A percentile compares a stretch with the other conserved stretches of the same genome.
Evolutionary conservation across 192 early-diverging fungal genomes (phyloP).

Genomic region (Lobosporangium transversale): DNA sequence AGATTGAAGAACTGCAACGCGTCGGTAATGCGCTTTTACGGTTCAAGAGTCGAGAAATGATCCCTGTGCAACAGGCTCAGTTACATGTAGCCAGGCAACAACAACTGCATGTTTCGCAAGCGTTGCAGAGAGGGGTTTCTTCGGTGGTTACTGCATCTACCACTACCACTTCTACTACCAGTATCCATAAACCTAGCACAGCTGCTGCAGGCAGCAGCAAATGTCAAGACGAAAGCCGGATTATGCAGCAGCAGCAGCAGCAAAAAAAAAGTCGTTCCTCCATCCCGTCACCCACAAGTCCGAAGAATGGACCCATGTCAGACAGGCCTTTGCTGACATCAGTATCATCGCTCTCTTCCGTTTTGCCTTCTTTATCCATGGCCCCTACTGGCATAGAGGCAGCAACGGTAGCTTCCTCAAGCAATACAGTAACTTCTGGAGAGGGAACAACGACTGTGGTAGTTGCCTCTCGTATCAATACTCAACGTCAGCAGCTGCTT

Average conservation of each 20-base stretch:
- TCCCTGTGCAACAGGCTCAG: background rate
- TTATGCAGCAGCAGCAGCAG: no score
- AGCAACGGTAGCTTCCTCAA: background rate
- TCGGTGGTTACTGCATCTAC: no score
- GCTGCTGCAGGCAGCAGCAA: no score
- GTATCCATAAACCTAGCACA: no score
- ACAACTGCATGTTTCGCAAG: no score
- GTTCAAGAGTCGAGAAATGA: slow-evolving; percentile 14
- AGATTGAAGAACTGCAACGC: slow-evolving; percentile 65
- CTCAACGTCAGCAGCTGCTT: slow-evolving; percentile 21
- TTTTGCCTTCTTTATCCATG: background rate
- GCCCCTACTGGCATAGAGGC: background rate
- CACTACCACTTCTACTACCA: no score
- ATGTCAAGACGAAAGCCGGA: no score
- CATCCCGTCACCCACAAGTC: slow-evolving; percentile 35
- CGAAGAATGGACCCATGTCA: slow-evolving; percentile 35
- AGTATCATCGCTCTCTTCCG: background rate
- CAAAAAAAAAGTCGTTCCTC: slow-evolving; percentile 19
- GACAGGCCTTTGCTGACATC: slow-evolving; percentile 2
- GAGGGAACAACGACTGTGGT: slow-evolving; percentile 2
- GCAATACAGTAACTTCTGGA: background rate
- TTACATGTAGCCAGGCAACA: background rate
- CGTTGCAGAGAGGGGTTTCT: no score
- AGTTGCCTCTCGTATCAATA: slow-evolving; percentile 1
- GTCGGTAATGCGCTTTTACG: slow-evolving; percentile 29